Evolutionary conservation across 2,329 filamentous ascomycete species (phyloP).

Genomic region (Neophaeococcomyces mojaviensis): DNA sequence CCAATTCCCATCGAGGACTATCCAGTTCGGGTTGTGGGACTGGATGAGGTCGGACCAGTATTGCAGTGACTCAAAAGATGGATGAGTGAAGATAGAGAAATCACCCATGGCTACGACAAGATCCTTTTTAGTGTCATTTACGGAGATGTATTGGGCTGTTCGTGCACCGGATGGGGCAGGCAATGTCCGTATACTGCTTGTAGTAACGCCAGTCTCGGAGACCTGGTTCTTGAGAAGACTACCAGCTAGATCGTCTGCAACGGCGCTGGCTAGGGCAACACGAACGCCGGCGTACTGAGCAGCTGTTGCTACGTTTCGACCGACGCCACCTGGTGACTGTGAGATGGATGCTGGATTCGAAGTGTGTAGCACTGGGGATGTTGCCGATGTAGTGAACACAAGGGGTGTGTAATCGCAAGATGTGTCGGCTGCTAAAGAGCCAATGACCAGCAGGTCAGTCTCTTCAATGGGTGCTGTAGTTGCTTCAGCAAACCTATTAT

Average conservation of each 20-base stretch:
- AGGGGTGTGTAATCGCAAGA: conserved; percentile 67
- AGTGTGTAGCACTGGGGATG: conserved; percentile 52
- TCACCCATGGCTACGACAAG: conserved; percentile 92
- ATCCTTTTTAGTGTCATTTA: conserved; percentile 77
- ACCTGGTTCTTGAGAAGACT: conserved; percentile 63
- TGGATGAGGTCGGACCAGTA: conserved; percentile 58
- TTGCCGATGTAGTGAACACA: conserved; percentile 27
- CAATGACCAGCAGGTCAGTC: conserved; percentile 73
- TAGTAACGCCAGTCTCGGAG: conserved; percentile 55
- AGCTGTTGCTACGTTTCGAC: conserved; percentile 82
- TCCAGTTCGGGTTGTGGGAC: conserved; percentile 51
- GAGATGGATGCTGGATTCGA: conserved; percentile 78
- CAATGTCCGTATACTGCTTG: conserved; percentile 54
- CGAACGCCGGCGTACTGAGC: conserved; percentile 60
- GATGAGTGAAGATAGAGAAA: conserved; percentile 68
- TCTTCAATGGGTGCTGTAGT: conserved; percentile 22
- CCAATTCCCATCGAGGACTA: conserved; percentile 88
- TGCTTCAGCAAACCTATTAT: background rate
- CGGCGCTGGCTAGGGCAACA: conserved; percentile 69
- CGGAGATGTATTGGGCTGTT: conserved; percentile 84
- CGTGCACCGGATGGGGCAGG: conserved; percentile 46
- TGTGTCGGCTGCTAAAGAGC: conserved; percentile 77
- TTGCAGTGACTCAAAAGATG: conserved; percentile 35
- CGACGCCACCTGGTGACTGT: conserved; percentile 84
- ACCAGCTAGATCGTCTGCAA: conserved; percentile 74